These are phyloP conservation scores for Epithele typhae DNA, from an alignment of 768 basidiomycete genomes.

Conservation along the genomic window DNA sequence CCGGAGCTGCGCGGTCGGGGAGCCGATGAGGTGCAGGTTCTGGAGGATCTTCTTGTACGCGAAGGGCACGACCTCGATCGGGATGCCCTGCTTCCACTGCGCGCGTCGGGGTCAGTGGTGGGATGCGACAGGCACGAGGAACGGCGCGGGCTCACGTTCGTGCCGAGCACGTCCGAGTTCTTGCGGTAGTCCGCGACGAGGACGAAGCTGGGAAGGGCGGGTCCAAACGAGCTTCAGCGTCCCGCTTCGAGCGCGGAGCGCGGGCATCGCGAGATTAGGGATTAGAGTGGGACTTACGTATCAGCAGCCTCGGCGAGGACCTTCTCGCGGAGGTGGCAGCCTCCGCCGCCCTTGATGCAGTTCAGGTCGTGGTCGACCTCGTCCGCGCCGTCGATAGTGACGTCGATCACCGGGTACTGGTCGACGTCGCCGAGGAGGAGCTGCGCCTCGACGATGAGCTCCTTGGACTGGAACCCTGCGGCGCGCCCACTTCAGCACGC, in stretches of 20 bases:
- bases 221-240: too few species aligned
- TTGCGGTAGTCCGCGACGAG: conserved; percentile 96
- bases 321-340: conserved; percentile 95
- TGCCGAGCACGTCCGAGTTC: conserved; percentile 78
- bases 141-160: conserved; percentile 55
- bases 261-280: too few species aligned
- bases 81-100: conserved; percentile 85
- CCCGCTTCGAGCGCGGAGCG: too few species aligned
- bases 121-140: background rate
- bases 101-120: too few species aligned
- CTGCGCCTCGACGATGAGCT: conserved; percentile 81
- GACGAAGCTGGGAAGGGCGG: conserved; percentile 75
- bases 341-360: conserved; percentile 96
- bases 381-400: conserved; percentile 97
- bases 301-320: conserved; percentile 94
- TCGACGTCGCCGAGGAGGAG: conserved; percentile 85
- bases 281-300: conserved; percentile 64
- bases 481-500: too few species aligned
- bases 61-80: conserved; percentile 95
- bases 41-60: conserved; percentile 87
- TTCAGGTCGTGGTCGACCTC: conserved; percentile 90
- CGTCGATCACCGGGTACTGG: conserved; percentile 84
- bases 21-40: conserved; percentile 60
- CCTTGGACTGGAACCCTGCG: conserved; percentile 89
- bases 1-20: conserved; percentile 70